Evolutionary conservation across 495 filamentous ascomycete species (phyloP), one percentile per base, ranked within the genome.

Genomic region (Talaromyces nanjingensis): DNA sequence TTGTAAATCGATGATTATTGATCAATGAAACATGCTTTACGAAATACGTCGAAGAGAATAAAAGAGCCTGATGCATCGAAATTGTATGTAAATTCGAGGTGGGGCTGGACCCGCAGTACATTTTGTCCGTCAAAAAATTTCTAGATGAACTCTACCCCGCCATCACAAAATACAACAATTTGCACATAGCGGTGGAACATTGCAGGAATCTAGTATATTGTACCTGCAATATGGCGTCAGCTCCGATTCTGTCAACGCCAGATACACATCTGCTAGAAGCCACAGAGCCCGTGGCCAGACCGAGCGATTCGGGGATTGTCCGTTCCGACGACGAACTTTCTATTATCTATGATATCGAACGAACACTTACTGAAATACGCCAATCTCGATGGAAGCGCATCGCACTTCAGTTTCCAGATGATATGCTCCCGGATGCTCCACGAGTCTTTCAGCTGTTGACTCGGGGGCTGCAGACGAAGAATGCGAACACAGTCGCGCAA

Each of bases 381-480:
- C 72, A 83, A 56, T 86, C 86, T 58, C 82, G 80, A 71, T 96
- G 91, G 79, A 84, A 76, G 61, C 84, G 89, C 47, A 86, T 98
- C 56, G 94, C 91, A 8, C 79, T 99, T 2, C 94, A 99, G 68
- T 97, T 99, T 69, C 96, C 94, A 11, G 94, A 99, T 77, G 80
- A 85, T 12, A 92, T 98, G 88, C 77, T 99, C 29, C 78, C 82
- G 0, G 92, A 98, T 83, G 91, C 89, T 9, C 90, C 91, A 11
- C 80, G 87, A 64, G 91, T 98, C 1, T 92, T 89, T 66, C 85
- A 87, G 53, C 73, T 84, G 11, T 77, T 98, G 59, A 80, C 77
- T 33, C 69, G 76, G 20, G 87, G 87, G n/a, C 72, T 96, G 29
- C 76, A 81, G 66, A 73, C 63, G 27, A 64, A 70, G 59, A 70